Evolutionary conservation across 2,329 filamentous ascomycete species (phyloP), one percentile per base, ranked within the genome.

Genomic region (Penicillium sp.): DNA sequence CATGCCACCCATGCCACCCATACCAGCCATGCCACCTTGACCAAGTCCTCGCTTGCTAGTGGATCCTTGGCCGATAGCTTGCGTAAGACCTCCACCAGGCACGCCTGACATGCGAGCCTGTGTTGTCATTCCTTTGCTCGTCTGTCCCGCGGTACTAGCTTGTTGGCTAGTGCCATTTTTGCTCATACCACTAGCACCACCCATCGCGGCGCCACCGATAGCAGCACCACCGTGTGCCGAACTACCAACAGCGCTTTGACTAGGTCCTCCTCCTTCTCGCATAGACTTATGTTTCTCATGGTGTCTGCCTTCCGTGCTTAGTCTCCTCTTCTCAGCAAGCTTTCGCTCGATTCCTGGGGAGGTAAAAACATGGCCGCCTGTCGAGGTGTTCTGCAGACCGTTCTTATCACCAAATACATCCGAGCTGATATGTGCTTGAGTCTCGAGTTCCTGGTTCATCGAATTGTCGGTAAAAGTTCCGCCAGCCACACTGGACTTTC

Each of bases 391-490:
- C 16, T 50, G 48, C 3, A 50, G 48, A 26, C 48, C 48, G n/a
- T 42, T 26, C 46, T 27, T 48, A n/a, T 55, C 50, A n/a, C 45
- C 51, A 31, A 63, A 62, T 11, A 65, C 58, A 16, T 58, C 59
- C 9, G 57, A 37, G 33, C 55, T 48, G 23, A 62, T 60, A 19
- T 56, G 54, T 7, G 56, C 47, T 8, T 58, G 46, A n/a, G 54
- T 59, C 19, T 57, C 52, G 21, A 65, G 52, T 39, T 65, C 64
- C 3, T 66, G 48, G 2, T 50, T 16, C 16, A 57, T 51, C 4
- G 35, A 51, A 11, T 54, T 45, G 0, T 57, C 23, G 48, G 43
- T 26, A 25, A 44, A 53, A 8, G 31, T 26, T 47, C 42, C 58
- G 25, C 45, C 29, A 14, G 19, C 29, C 6, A 53, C 26, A 50